Base-by-base conservation (phyloP, 2,329 filamentous ascomycete species). In the Cucurbitaria berberidis region DNA sequence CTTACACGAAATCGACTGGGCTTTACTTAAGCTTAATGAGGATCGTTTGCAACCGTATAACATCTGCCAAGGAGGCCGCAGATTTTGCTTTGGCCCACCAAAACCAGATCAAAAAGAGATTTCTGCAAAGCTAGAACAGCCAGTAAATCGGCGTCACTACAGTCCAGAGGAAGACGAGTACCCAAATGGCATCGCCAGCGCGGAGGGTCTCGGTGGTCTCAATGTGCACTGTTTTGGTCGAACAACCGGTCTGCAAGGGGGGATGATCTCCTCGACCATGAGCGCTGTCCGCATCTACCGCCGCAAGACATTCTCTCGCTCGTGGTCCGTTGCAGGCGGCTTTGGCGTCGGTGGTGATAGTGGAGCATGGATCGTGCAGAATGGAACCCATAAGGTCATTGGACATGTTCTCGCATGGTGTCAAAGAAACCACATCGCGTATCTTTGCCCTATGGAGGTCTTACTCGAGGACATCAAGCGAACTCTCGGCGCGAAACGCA, bases 401-500 rank as follows among this genome's bases (percentile, higher is more conserved):
- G 93, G 93, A 0, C 93, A 97, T 66, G 90, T 98, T 0, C 81
- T 98, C 11, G 93, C 93, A 0, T 96, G 89, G 87, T 93, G 89
- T 63, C 84, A 87, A 58, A 86, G 87, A 56, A 93, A 90, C 68
- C 86, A 86, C 36, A 87, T 91, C 5, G 92, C 92, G 0, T 98
- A 96, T 73, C 95, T 98, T 56, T 95, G 91, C 56, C 93, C 93
- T 0, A 98, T 98, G 93, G 90, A 97, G 51, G 83, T 97, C 2
- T 78, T 96, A 11, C 81, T 98, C 10, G 84, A 89, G 24, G 93
- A 98, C 68, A 96, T 98, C 51, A 88, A 87, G 24, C 85, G 89
- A 57, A 92, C 89, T 0, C 79, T 97, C 0, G 84, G 87, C 19
- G 91, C 91, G 0, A 76, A 77, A 1, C 83, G 86, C 22, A 84